Base-by-base conservation (phyloP, 805 yeast genomes). In the Komagataella kurtzmanii region DNA sequence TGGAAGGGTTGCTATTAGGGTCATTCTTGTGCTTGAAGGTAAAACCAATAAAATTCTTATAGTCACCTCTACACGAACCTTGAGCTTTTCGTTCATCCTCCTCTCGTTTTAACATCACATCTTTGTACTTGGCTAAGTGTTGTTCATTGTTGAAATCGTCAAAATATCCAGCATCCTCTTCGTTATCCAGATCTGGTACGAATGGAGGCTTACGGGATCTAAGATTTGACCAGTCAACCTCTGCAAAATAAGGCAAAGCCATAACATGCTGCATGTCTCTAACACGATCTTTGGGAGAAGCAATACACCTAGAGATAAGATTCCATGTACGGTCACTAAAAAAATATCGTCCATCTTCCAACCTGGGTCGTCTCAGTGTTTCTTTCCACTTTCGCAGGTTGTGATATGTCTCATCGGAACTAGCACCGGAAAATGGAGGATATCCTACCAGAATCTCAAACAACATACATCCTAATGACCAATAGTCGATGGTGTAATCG, bases 251-350 rank as follows among this genome's bases (percentile, higher is more conserved):
- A 7, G 85, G 75, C 76, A 85, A 86, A 44, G 76, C 72, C 66
- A 80, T 83, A 6, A 93, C 81, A 63, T 91, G 96, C 60, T 81
- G 83, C 67, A 90, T 86, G 19, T 85, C 80, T 59, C 84, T 80
- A 54, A 88, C 66, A 59, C 99, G 78, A 57, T 78, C 75, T 45
- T 79, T 73, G 48, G 95, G 95, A 50, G 86, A 78, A 1, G 96
- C 86, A 58, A 91, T 85, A 55, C 91, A 71, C 54, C 84, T 78
- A 23, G 82, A 80, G 55, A 91, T 83, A 51, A 91, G 71, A 53
- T 81, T 85, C 99, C 99, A 91, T 1, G 99, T 91, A 65, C 99
- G 80, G 65, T 93, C 98, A 59, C 96, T 86, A 67, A 91, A 89
- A 3, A 91, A 96, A 59, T 77, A 87, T 58, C 93, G 79, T 3